Percentiles rank a stretch among this genome's conserved stretches.
Evolutionary conservation across 2,329 filamentous ascomycete genomes (phyloP).

Genomic region (Alternaria sp.): DNA sequence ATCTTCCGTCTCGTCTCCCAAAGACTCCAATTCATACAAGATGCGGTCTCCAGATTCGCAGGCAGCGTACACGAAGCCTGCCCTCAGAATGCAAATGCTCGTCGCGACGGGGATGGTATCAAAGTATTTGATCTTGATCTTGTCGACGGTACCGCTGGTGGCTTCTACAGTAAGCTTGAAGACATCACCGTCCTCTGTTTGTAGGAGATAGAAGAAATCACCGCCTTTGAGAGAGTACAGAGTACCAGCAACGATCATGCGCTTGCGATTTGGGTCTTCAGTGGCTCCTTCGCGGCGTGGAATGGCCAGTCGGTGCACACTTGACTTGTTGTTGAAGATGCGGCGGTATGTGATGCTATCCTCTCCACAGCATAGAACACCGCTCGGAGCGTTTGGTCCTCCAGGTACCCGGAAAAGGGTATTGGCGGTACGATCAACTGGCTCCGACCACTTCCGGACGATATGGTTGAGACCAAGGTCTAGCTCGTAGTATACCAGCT

Average conservation of each 20-base stretch:
- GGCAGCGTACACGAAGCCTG: conserved; percentile 91
- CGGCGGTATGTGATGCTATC: conserved; percentile 98
- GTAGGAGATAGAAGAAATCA: conserved; percentile 91
- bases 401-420: conserved; percentile 96
- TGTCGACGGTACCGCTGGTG: conserved; percentile 70
- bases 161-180: conserved; percentile 97
- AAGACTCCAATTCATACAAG: conserved; percentile 96
- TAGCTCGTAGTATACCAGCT: conserved; percentile 95
- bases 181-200: conserved; percentile 96
- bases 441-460: conserved; percentile 93
- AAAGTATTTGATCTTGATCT: conserved; percentile 95
- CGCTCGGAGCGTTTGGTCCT: conserved; percentile 90
- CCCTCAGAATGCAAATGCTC: conserved; percentile 91
- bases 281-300: conserved; percentile 86
- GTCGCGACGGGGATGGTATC: conserved; percentile 92
- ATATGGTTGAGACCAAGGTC: conserved; percentile 97
- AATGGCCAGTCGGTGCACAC: conserved; percentile 87
- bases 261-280: conserved; percentile 91
- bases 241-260: conserved; percentile 87
- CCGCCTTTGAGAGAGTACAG: conserved; percentile 97
- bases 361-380: conserved; percentile 92
- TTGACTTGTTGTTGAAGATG: conserved; percentile 75
- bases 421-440: conserved; percentile 87
- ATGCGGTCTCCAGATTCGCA: conserved; percentile 93
- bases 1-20: conserved; percentile 95